phyloP scores from a whole-genome alignment of 1,284 basidiomycete species.

The Dichomitus squalens region DNA sequence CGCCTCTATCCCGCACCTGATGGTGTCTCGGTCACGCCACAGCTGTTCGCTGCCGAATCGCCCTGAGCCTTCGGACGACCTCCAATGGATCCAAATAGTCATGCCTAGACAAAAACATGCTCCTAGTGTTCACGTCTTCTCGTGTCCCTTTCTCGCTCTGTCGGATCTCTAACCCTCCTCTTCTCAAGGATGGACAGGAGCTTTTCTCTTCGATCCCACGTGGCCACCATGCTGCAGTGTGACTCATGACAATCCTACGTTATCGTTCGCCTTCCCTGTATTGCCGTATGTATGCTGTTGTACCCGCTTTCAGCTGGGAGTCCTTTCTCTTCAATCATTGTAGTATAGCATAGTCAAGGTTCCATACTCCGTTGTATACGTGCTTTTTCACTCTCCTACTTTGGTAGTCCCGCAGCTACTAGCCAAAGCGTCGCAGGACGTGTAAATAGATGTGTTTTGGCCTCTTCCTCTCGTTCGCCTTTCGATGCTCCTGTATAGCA shows the following conservation, averaged over 20 bases:
- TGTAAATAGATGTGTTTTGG: conserved; percentile 4
- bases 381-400: not conserved
- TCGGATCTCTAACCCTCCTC: not conserved
- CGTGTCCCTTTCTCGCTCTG: not conserved
- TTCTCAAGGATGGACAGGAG: not conserved
- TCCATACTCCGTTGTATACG: not conserved
- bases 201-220: conserved; percentile 9
- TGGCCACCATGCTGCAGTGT: conserved; percentile 6
- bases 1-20: not conserved
- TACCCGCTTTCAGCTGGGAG: not conserved
- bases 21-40: not conserved
- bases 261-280: conserved; percentile 13
- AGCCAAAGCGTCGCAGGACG: conserved; percentile 4
- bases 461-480: too few species aligned
- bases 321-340: not conserved
- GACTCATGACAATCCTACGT: not conserved
- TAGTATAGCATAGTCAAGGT: not conserved
- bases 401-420: conserved; percentile 4
- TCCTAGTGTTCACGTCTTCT: not conserved
- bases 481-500: too few species aligned
- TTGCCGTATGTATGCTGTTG: conserved; percentile 1
- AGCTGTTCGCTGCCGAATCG: conserved; percentile 30
- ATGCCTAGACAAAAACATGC: not conserved
- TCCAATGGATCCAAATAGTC: not conserved
- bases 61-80: conserved; percentile 13